Conservation (phyloP, 2,329 filamentous ascomycete species). For the Aspergillus pseudonomiae region DNA sequence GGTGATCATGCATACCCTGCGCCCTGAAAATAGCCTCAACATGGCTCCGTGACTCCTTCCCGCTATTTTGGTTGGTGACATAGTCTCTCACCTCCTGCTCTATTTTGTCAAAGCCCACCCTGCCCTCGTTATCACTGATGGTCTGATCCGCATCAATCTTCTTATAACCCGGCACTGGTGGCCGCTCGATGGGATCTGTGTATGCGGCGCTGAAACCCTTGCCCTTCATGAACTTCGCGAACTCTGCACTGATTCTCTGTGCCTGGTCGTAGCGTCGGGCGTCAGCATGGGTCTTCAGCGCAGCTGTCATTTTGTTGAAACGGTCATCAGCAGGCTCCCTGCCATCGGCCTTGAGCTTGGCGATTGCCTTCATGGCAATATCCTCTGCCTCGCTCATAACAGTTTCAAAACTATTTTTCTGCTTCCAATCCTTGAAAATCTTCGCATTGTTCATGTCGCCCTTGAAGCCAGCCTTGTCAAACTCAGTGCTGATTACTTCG, state of each 20-base stretch:
- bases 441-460: fast-evolving
- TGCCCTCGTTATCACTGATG: neutral
- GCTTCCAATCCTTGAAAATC: neutral
- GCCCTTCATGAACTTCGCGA: too few species aligned
- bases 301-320: neutral
- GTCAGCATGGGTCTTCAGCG: neutral
- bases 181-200: neutral
- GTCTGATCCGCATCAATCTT: neutral
- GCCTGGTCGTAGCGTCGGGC: neutral
- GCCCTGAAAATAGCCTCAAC: neutral
- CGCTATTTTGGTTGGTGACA: neutral
- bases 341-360: neutral
- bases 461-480: neutral
- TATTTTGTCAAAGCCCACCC: neutral
- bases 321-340: neutral
- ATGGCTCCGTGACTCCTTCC: neutral
- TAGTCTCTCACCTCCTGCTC: neutral
- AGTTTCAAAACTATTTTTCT: neutral
- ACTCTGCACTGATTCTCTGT: too few species aligned
- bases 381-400: neutral
- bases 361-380: neutral
- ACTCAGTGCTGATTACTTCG: neutral
- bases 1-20: neutral
- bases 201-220: neutral
- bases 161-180: neutral